Evolutionary conservation across 2,329 filamentous ascomycete species (phyloP).

Genomic region (Paracamarosporium sp.): DNA sequence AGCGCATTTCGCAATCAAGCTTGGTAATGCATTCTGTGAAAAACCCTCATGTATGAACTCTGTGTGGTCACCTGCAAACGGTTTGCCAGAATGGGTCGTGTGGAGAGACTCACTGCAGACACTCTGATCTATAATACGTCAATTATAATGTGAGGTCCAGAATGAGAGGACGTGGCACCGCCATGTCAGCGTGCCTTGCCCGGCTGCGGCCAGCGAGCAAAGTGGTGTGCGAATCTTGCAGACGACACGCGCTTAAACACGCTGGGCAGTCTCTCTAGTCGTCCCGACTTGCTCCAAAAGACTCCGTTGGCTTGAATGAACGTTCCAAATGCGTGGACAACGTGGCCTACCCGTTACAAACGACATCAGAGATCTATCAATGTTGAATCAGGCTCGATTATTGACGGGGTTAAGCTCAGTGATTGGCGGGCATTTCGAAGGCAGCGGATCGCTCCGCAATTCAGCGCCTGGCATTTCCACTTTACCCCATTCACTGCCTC

Average conservation of each 20-base stretch:
- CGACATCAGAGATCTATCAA: conserved; percentile 12
- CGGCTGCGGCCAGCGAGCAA: conserved; percentile 18
- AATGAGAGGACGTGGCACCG: conserved; percentile 23
- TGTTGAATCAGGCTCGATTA: not conserved
- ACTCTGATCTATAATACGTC: conserved; percentile 32
- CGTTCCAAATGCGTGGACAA: conserved; percentile 18
- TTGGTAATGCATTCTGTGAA: conserved; percentile 38
- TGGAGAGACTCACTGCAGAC: conserved; percentile 25
- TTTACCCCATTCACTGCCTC: conserved; percentile 28
- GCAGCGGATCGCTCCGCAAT: conserved; percentile 40
- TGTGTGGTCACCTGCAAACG: conserved; percentile 33
- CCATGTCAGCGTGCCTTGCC: conserved; percentile 27
- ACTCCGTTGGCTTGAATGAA: not conserved
- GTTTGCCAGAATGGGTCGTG: conserved; percentile 25
- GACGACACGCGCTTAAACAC: conserved; percentile 27
- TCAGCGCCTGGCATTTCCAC: conserved; percentile 23
- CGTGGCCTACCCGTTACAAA: conserved; percentile 27
- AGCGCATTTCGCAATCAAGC: conserved; percentile 28
- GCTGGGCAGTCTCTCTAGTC: conserved; percentile 13
- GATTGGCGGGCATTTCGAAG: conserved; percentile 23
- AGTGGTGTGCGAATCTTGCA: conserved; percentile 32
- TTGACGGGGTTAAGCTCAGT: conserved; percentile 19
- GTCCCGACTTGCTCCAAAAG: conserved; percentile 1
- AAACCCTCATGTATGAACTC: conserved; percentile 26
- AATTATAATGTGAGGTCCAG: conserved; percentile 33